Evolutionary conservation across 2,329 filamentous ascomycete genomes (phyloP).

Genomic region (Aspergillus aculeatinus): DNA sequence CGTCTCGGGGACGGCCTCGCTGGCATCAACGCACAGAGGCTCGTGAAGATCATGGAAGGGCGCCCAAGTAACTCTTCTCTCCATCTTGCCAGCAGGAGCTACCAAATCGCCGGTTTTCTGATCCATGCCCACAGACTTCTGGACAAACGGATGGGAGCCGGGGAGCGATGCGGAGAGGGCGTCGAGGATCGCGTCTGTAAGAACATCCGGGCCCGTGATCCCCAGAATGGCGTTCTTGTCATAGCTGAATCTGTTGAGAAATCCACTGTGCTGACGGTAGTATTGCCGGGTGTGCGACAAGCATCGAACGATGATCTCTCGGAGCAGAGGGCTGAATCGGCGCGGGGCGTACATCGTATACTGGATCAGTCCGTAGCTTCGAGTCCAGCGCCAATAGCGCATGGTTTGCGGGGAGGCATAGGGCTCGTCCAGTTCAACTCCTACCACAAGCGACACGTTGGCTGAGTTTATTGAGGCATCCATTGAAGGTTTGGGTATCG

Average conservation of each 20-base stretch:
- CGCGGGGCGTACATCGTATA: conserved; percentile 37
- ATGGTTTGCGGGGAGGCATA: conserved; percentile 32
- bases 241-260: conserved; percentile 20
- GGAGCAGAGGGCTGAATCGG: conserved; percentile 35
- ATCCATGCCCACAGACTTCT: conserved; percentile 25
- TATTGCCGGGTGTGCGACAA: conserved; percentile 33
- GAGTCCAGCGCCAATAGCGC: conserved; percentile 36
- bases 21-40: conserved; percentile 27
- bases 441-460: conserved; percentile 34
- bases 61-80: conserved; percentile 34
- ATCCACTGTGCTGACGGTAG: conserved; percentile 13
- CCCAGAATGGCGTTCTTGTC: conserved; percentile 30
- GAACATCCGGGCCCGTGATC: conserved; percentile 35
- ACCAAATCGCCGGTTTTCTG: conserved; percentile 23
- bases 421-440: conserved; percentile 38
- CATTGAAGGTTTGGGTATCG: conserved; percentile 12
- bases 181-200: conserved; percentile 36
- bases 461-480: not conserved
- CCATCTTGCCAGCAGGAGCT: conserved; percentile 1
- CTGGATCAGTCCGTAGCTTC: conserved; percentile 36
- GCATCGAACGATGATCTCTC: conserved; percentile 32
- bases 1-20: conserved; percentile 43
- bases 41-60: conserved; percentile 31
- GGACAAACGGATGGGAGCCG: conserved; percentile 25
- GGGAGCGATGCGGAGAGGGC: conserved; percentile 30